Conservation (phyloP, 495 filamentous ascomycete species). For the Penicillium chermesinum region DNA sequence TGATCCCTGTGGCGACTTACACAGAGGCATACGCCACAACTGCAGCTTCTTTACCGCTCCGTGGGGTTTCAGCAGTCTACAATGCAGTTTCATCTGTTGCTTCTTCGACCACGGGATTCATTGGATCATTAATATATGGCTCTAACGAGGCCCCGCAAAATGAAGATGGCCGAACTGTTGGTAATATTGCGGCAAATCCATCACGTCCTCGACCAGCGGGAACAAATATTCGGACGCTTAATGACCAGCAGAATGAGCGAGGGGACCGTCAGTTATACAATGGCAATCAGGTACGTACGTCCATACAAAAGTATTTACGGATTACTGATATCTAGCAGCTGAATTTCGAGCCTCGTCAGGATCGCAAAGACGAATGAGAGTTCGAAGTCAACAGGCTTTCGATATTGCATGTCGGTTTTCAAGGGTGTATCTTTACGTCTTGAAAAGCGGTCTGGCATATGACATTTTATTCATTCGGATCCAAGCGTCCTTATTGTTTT, state of each 20-base stretch:
- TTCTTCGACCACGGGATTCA: slow-evolving; percentile 41
- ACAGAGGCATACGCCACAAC: slow-evolving; percentile 53
- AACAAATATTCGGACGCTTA: slow-evolving; percentile 51
- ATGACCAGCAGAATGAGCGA: slow-evolving; percentile 46
- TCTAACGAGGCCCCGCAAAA: slow-evolving; percentile 11
- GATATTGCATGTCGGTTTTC: too few species aligned
- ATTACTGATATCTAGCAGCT: slow-evolving; percentile 39
- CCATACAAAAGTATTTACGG: background rate
- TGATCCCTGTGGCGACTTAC: slow-evolving; percentile 63
- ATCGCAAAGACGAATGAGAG: slow-evolving; percentile 33
- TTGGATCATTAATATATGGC: slow-evolving; percentile 53
- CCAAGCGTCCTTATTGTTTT: too few species aligned
- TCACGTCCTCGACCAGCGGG: slow-evolving; percentile 18
- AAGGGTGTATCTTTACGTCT: too few species aligned
- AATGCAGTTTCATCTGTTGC: slow-evolving; percentile 40
- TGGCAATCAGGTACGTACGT: slow-evolving; percentile 70
- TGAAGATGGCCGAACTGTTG: slow-evolving; percentile 6
- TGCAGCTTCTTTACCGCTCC: slow-evolving; percentile 37
- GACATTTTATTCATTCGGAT: too few species aligned
- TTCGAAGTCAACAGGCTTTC: background rate
- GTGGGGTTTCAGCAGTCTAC: slow-evolving; percentile 40
- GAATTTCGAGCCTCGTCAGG: slow-evolving; percentile 71
- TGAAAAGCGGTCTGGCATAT: too few species aligned
- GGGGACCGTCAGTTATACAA: slow-evolving; percentile 73
- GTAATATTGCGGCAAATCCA: slow-evolving; percentile 7